Evolutionary conservation across 306 rosid species (phyloP), one percentile per base, ranked within the genome.

Genomic region (Inga laurina): DNA sequence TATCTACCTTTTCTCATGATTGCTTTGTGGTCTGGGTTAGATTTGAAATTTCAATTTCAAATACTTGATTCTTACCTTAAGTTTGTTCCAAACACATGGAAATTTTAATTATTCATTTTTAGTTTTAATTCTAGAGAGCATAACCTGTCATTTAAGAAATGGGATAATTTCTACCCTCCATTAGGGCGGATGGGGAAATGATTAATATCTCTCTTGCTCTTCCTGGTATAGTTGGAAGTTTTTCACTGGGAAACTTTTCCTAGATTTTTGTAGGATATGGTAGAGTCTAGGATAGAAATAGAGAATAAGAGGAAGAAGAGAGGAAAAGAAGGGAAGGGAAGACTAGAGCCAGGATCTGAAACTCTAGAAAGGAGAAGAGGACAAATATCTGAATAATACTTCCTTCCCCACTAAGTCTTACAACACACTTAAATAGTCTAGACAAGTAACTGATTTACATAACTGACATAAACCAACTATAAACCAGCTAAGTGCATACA

Each of bases 61-160:
- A 64, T 48, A 44, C 79, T 24, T 73, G 44, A 52, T 11, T 72
- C 59, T 81, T 30, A 62, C 74, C 67, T 72, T 37, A 64, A 72
- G 61, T 84, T 39, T 44, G 72, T 75, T 37, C 35, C 56, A 22
- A 84, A 30, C 48, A 78, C 75, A 7, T 74, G 72, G 72, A 75
- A 74, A 79, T 44, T 65, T 54, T 62, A 79, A 41, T 32, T 74
- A 62, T 66, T 21, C 37, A 3, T 35, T 35, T 72, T 79, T 52
- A 39, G 48, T 37, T 68, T 68, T 9, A 7, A 37, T 46, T 13
- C 24, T 78, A 44, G 73, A 45, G 77, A 83, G 44, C 59, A 11
- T 77, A 34, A 4, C 44, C 19, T 74, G 24, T 15, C n/a, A 19
- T 67, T 35, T 7, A 37, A 9, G 46, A 67, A 67, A 16, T 8